These are phyloP conservation scores for Penicillium ochrochloron DNA, from an alignment of 495 filamentous ascomycete species.

Conservation along the genomic window DNA sequence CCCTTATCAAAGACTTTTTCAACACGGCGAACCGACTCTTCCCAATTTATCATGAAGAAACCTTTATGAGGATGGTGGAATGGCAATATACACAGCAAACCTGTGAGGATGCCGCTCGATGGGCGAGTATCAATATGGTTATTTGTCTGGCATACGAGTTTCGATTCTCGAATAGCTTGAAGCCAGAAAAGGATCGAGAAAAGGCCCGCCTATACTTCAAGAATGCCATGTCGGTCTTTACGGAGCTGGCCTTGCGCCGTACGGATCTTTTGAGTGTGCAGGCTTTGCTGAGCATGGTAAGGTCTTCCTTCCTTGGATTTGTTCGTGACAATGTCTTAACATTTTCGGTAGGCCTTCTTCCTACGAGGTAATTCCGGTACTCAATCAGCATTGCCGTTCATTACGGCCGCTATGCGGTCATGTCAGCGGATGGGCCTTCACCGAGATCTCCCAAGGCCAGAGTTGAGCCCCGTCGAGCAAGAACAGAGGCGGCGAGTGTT, in stretches of 20 bases:
- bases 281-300: constrained; percentile 86
- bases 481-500: constrained; percentile 96
- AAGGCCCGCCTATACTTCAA: constrained; percentile 93
- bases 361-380: constrained; percentile 94
- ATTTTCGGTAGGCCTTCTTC: constrained; percentile 68
- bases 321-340: constrained; percentile 8
- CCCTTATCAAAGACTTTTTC: constrained; percentile 87
- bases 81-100: constrained; percentile 90
- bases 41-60: constrained; percentile 91
- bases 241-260: constrained; percentile 89
- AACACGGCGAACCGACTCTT: constrained; percentile 97
- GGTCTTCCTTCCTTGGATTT: background rate
- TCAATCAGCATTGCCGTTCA: constrained; percentile 84
- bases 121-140: constrained; percentile 92
- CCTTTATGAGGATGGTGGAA: constrained; percentile 94
- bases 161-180: constrained; percentile 85
- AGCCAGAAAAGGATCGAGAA: constrained; percentile 83
- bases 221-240: constrained; percentile 89
- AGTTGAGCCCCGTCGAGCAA: constrained; percentile 78
- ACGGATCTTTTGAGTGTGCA: constrained; percentile 94
- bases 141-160: constrained; percentile 88
- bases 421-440: constrained; percentile 95
- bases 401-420: constrained; percentile 87
- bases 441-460: constrained; percentile 82
- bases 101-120: constrained; percentile 92